phyloP scores from a whole-genome alignment of 2,329 filamentous ascomycete species.

The Neopestalotiopsis rosae region DNA sequence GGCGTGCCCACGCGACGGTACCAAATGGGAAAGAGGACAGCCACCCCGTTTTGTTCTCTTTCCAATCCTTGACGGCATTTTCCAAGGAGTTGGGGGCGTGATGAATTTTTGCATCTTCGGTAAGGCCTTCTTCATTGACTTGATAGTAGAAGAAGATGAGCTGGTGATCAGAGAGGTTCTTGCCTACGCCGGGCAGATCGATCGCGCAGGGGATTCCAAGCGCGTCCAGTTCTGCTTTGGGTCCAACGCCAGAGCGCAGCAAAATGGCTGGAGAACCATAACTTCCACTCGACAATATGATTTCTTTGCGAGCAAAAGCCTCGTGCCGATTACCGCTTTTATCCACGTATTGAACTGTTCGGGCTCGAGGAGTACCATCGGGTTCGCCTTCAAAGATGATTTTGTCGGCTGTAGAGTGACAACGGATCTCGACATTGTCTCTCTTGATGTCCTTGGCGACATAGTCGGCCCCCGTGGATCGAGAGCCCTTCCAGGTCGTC shows the following conservation, averaged over 20 bases:
- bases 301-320: neutral
- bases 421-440: neutral
- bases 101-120: neutral
- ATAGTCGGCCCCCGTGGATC: neutral
- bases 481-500: neutral
- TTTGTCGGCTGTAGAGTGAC: neutral
- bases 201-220: neutral
- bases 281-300: neutral
- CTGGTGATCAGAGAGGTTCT: slow-evolving; percentile 3
- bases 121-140: neutral
- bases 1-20: neutral
- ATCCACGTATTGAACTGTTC: neutral
- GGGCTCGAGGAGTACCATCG: neutral
- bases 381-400: neutral
- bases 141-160: neutral
- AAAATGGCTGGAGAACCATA: neutral
- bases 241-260: neutral
- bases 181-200: neutral
- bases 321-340: neutral
- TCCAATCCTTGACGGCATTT: neutral
- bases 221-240: neutral
- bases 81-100: neutral
- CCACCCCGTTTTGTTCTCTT: neutral
- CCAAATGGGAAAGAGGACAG: neutral
- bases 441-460: neutral